phyloP scores from a whole-genome alignment of 2,329 filamentous ascomycete genomes.

The Ceratocystis lukuohia region DNA sequence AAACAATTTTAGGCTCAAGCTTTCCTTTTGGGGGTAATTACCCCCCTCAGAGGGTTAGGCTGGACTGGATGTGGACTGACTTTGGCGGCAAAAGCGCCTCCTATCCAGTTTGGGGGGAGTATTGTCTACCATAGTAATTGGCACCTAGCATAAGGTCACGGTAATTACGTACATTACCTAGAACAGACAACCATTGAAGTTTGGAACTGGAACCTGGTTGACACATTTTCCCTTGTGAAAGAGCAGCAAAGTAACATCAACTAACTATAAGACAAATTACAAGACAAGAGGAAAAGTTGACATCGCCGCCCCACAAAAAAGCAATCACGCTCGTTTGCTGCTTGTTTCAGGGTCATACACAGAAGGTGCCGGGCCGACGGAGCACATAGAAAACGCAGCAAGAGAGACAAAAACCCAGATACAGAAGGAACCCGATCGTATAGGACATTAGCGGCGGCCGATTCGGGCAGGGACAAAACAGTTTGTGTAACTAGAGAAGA shows the following conservation, averaged over 20 bases:
- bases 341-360: neutral
- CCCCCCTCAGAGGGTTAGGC: neutral
- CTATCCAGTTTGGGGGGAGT: too few relatives aligned
- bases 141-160: neutral
- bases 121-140: neutral
- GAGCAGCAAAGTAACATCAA: too few relatives aligned
- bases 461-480: neutral
- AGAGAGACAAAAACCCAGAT: neutral
- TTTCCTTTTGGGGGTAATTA: neutral
- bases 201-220: too few relatives aligned
- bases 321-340: neutral
- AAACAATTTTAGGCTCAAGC: neutral
- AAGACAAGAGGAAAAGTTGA: neutral
- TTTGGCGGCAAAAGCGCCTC: neutral
- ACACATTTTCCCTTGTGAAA: too few relatives aligned
- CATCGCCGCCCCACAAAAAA: neutral
- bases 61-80: neutral
- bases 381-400: neutral
- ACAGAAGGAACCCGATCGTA: neutral
- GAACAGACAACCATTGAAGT: too few relatives aligned
- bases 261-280: neutral
- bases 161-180: neutral
- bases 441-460: neutral
- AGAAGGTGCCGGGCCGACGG: neutral
- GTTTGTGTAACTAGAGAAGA: neutral